Evolutionary conservation across 78 protist species (phyloP).

Genomic region (Emiliania huxleyi): DNA sequence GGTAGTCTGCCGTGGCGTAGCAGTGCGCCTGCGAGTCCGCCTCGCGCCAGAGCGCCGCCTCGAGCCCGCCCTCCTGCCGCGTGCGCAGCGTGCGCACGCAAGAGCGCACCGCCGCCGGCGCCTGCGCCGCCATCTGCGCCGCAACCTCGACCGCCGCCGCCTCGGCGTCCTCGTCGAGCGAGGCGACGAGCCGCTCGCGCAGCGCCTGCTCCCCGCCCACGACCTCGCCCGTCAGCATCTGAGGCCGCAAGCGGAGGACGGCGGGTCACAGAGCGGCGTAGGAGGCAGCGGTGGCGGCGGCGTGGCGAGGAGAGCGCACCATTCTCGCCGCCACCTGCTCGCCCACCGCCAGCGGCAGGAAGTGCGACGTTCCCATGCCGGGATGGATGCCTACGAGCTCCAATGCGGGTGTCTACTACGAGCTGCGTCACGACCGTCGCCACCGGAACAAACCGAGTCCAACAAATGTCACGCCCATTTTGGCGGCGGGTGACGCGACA

Average conservation of each 20-base stretch:
- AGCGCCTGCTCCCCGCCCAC: background rate
- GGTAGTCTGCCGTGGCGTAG: constrained; percentile 14
- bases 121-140: constrained; percentile 19
- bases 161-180: background rate
- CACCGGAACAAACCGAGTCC: no score
- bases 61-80: constrained; percentile 36
- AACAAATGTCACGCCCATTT: constrained; percentile 56
- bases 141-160: constrained; percentile 24
- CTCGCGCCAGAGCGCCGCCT: constrained; percentile 55
- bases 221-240: constrained; percentile 57
- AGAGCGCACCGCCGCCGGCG: constrained; percentile 31
- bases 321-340: constrained; percentile 49
- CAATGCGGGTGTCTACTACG: no score
- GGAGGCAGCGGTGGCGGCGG: no score
- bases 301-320: no score
- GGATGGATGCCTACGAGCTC: constrained; percentile 66
- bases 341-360: constrained; percentile 34
- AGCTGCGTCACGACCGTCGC: no score
- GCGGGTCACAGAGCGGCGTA: no score
- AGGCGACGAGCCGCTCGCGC: background rate
- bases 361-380: constrained; percentile 47
- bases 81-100: constrained; percentile 12
- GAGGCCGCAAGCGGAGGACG: no score
- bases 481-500: constrained; percentile 35
- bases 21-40: constrained; percentile 62